A percentile compares a stretch with the other conserved stretches of the same genome.
These are phyloP conservation scores for Fusarium begoniae DNA, from an alignment of 2,329 filamentous ascomycete species.

Conservation along the genomic window DNA sequence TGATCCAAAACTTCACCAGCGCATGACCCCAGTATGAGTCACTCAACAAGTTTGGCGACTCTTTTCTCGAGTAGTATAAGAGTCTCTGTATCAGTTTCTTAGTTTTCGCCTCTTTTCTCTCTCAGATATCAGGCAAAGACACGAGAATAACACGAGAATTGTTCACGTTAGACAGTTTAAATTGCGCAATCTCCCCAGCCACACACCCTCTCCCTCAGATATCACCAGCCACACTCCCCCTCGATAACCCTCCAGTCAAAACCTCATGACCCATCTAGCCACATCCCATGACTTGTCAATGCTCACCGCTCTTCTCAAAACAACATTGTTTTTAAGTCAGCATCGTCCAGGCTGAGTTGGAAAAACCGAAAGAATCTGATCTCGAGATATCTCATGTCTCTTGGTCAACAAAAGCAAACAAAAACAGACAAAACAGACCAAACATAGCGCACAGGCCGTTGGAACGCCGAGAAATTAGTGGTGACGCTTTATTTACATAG, in stretches of 20 bases:
- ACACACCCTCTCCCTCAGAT: not conserved
- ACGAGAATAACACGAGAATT: not conserved
- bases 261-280: slow-evolving; percentile 14
- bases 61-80: slow-evolving; percentile 1
- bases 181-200: slow-evolving; percentile 26
- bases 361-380: not conserved
- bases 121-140: not conserved
- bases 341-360: slow-evolving; percentile 13
- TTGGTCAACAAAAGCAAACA: slow-evolving; percentile 4
- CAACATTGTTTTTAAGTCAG: slow-evolving; percentile 3
- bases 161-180: slow-evolving; percentile 14
- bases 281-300: slow-evolving; percentile 18
- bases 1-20: slow-evolving; percentile 12
- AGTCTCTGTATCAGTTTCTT: not conserved
- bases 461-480: slow-evolving; percentile 27
- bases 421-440: not conserved
- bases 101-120: not conserved
- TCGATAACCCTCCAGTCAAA: not conserved
- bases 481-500: slow-evolving; percentile 26
- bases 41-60: not conserved
- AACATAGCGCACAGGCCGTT: slow-evolving; percentile 3
- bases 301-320: slow-evolving; percentile 21
- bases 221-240: not conserved
- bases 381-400: slow-evolving; percentile 1
- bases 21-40: slow-evolving; percentile 21